These are phyloP conservation scores for Capronia epimyces DNA, from an alignment of 2,329 filamentous ascomycete genomes.

Conservation along the genomic window DNA sequence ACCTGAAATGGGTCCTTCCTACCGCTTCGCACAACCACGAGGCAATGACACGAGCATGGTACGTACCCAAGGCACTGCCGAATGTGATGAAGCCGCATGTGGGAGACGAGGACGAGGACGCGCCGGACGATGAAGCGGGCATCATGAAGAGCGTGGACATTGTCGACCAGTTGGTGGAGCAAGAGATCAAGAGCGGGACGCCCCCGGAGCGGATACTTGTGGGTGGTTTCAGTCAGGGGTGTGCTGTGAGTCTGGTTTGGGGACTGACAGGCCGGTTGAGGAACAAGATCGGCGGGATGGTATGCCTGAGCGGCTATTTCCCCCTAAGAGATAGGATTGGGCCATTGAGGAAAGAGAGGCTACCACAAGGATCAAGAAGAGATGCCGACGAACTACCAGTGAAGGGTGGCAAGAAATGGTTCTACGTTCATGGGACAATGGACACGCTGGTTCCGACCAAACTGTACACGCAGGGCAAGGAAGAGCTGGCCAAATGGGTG, in stretches of 20 bases:
- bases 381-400: conserved; percentile 13
- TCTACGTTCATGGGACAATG: conserved; percentile 44
- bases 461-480: conserved; percentile 40
- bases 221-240: conserved; percentile 47
- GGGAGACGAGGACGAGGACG: conserved; percentile 42
- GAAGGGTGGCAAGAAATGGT: conserved; percentile 38
- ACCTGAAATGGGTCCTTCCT: conserved; percentile 48
- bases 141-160: conserved; percentile 39
- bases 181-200: conserved; percentile 39
- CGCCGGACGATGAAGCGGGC: conserved; percentile 44
- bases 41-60: conserved; percentile 36
- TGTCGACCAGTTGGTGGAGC: conserved; percentile 41
- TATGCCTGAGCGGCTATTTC: conserved; percentile 46
- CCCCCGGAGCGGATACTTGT: conserved; percentile 42
- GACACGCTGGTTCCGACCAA: conserved; percentile 47
- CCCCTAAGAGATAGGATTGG: conserved; percentile 40
- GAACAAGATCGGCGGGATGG: conserved; percentile 36
- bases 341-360: conserved; percentile 35
- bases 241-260: conserved; percentile 42
- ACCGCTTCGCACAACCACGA: conserved; percentile 46
- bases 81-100: conserved; percentile 38
- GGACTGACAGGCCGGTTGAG: conserved; percentile 37
- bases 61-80: conserved; percentile 45
- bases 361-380: conserved; percentile 16
- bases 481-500: conserved; percentile 36